Evolutionary conservation across 805 yeast species (phyloP).

Genomic region (Cyberlindnera japonica): DNA sequence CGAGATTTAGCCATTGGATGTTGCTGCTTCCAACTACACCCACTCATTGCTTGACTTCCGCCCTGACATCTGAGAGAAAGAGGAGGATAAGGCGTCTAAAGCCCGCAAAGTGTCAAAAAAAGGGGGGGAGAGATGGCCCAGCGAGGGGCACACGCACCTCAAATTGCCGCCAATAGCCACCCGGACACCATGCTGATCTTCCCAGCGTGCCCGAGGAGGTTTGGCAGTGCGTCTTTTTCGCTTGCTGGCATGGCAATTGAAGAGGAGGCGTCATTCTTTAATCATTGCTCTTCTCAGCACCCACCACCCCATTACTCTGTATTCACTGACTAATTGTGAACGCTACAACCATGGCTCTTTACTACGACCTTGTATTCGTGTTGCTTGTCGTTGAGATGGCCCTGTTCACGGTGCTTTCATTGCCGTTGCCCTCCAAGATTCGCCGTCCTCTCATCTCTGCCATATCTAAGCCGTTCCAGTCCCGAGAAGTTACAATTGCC

Average conservation of each 20-base stretch:
- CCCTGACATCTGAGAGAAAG: too few species aligned
- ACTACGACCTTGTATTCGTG: slow-evolving; percentile 50
- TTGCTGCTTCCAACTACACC: too few species aligned
- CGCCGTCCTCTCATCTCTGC: slow-evolving; percentile 65
- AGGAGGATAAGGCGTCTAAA: too few species aligned
- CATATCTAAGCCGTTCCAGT: slow-evolving; percentile 64
- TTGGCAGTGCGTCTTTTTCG: background rate
- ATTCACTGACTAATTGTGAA: too few species aligned
- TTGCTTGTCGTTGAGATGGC: slow-evolving; percentile 74
- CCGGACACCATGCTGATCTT: background rate
- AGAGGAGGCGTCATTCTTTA: too few species aligned
- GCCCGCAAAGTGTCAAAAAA: too few species aligned
- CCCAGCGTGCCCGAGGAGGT: background rate
- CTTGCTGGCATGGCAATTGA: slow-evolving; percentile 1
- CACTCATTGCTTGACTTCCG: too few species aligned
- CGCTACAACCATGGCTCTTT: slow-evolving; percentile 28
- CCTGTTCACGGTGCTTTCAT: slow-evolving; percentile 71
- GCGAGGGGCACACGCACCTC: too few species aligned
- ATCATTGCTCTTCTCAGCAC: too few species aligned
- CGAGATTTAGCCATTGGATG: too few species aligned
- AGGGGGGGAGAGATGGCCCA: too few species aligned
- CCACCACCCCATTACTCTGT: too few species aligned
- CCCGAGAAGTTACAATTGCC: slow-evolving; percentile 69
- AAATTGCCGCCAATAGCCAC: background rate
- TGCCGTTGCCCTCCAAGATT: slow-evolving; percentile 77